phyloP scores from a whole-genome alignment of 1,284 basidiomycete species.

The Moesziomyces globuligerus region DNA sequence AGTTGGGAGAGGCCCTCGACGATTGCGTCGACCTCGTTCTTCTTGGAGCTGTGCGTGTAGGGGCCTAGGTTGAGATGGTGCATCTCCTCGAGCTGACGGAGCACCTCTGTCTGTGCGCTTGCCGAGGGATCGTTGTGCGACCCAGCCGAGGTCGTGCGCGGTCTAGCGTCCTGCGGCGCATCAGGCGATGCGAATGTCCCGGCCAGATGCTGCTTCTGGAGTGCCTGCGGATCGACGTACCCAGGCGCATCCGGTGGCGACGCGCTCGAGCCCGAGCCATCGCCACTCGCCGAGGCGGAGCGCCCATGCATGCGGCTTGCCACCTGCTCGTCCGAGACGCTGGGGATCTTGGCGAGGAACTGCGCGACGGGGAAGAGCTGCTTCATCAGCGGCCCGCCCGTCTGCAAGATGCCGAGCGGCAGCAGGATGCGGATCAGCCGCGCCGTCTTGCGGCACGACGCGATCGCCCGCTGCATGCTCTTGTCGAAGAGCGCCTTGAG shows the following conservation, averaged over 20 bases:
- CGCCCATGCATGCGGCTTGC: constrained; percentile 14
- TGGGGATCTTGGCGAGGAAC: constrained; percentile 53
- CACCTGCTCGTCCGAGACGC: constrained; percentile 38
- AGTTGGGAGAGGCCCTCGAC: constrained; percentile 60
- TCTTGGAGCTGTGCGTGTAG: constrained; percentile 56
- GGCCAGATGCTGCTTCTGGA: constrained; percentile 24
- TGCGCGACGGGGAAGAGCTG: constrained; percentile 56
- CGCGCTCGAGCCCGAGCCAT: background rate
- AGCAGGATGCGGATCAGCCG: constrained; percentile 50
- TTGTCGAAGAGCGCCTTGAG: constrained; percentile 52
- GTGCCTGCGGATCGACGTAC: constrained; percentile 35
- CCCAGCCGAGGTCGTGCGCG: background rate
- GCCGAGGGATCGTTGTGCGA: constrained; percentile 8
- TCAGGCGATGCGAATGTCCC: constrained; percentile 11
- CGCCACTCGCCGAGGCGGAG: constrained; percentile 1
- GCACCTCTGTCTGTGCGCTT: constrained; percentile 22
- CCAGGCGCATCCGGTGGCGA: constrained; percentile 8
- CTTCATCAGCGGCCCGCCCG: constrained; percentile 48
- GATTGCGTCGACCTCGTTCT: constrained; percentile 53
- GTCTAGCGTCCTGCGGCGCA: constrained; percentile 10
- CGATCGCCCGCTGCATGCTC: constrained; percentile 45
- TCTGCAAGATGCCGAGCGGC: constrained; percentile 52
- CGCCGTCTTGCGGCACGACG: constrained; percentile 49
- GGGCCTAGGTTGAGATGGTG: constrained; percentile 44
- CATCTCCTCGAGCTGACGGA: constrained; percentile 39